These are phyloP conservation scores for Shiraia sp. DNA, from an alignment of 2,329 filamentous ascomycete genomes.

Conservation along the genomic window DNA sequence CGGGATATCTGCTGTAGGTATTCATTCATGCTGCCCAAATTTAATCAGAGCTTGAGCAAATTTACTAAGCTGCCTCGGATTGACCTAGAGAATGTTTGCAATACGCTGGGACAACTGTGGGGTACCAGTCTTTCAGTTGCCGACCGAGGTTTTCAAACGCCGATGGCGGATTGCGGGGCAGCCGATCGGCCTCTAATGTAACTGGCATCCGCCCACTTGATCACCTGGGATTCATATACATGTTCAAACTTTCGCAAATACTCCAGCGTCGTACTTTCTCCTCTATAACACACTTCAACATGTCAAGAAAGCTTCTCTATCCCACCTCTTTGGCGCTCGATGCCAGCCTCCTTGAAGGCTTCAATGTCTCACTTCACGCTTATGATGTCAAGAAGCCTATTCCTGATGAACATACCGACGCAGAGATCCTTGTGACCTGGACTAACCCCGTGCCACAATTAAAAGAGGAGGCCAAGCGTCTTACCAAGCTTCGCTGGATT, in stretches of 20 bases:
- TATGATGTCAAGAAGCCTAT: constrained; percentile 63
- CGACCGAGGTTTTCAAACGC: constrained; percentile 3
- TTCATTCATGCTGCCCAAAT: no score
- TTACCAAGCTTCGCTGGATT: constrained; percentile 66
- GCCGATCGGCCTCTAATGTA: constrained; percentile 5
- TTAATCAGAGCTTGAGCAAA: no score
- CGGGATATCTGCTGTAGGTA: no score
- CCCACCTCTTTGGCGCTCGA: constrained; percentile 66
- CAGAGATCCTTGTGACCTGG: constrained; percentile 66
- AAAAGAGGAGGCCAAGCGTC: constrained; percentile 57
- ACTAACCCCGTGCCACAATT: constrained; percentile 63
- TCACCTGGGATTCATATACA: no score
- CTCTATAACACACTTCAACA: background rate
- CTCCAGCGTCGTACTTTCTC: background rate
- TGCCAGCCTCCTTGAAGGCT: constrained; percentile 59
- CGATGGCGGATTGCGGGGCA: no score
- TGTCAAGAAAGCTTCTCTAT: constrained; percentile 64
- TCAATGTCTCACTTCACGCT: constrained; percentile 59
- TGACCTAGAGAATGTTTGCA: no score
- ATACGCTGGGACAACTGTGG: no score
- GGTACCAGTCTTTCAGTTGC: background rate
- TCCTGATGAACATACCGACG: constrained; percentile 62
- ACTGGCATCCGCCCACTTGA: background rate
- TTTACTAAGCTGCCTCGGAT: no score
- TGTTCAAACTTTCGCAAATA: background rate